Percentiles rank a stretch among this genome's conserved stretches.
These are phyloP conservation scores for Triadica sebifera DNA, from an alignment of 345 rosid genomes.

Conservation along the genomic window DNA sequence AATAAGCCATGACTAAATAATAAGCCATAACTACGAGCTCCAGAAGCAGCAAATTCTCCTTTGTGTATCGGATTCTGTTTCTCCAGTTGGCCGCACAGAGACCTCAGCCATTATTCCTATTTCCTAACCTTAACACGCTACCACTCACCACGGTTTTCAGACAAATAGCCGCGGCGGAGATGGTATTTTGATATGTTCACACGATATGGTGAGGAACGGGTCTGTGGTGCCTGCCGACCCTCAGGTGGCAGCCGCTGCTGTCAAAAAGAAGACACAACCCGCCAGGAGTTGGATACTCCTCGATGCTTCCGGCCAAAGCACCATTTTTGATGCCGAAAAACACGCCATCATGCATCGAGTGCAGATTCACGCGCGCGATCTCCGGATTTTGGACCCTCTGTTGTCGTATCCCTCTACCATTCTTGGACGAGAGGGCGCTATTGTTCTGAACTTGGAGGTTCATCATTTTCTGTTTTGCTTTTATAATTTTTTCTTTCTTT, in stretches of 20 bases:
- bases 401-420: constrained; percentile 91
- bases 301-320: constrained; percentile 50
- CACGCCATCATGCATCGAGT: constrained; percentile 91
- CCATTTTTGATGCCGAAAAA: constrained; percentile 65
- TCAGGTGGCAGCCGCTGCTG: constrained; percentile 28
- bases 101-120: too few species aligned
- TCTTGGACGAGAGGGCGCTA: constrained; percentile 96
- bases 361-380: constrained; percentile 98
- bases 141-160: background rate
- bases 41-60: background rate
- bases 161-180: background rate
- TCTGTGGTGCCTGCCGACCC: constrained; percentile 72
- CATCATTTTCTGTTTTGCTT: background rate
- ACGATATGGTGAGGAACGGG: constrained; percentile 60
- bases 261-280: constrained; percentile 65
- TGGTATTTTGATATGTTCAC: constrained; percentile 15
- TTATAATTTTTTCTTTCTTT: background rate
- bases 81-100: background rate
- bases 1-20: background rate
- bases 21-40: background rate
- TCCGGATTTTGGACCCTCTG: constrained; percentile 88
- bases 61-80: background rate
- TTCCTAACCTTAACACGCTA: too few species aligned
- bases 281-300: constrained; percentile 69
- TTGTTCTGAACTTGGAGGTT: constrained; percentile 94